phyloP scores from a whole-genome alignment of 768 basidiomycete genomes.

The Suillus luteus region DNA sequence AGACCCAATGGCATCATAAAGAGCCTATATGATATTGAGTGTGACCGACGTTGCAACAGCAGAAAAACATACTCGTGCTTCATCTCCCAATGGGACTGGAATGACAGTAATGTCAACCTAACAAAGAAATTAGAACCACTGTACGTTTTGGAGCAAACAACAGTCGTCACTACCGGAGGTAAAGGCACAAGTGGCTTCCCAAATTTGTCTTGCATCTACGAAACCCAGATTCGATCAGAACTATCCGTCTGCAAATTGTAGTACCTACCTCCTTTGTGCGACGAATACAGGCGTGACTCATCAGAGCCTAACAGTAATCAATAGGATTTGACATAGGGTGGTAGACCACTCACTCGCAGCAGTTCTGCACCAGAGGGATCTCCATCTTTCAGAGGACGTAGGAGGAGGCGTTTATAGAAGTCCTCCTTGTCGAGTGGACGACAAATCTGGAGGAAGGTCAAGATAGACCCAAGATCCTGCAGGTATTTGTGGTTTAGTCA shows the following conservation, averaged over 20 bases:
- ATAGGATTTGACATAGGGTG: neutral
- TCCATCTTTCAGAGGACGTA: slow-evolving; percentile 76
- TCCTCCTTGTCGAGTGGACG: slow-evolving; percentile 81
- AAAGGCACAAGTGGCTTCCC: slow-evolving; percentile 76
- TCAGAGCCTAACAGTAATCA: slow-evolving; percentile 54
- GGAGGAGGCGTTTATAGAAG: slow-evolving; percentile 75
- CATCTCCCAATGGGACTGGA: slow-evolving; percentile 62
- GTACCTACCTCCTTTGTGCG: slow-evolving; percentile 75
- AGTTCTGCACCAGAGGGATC: slow-evolving; percentile 68
- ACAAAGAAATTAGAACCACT: slow-evolving; percentile 13
- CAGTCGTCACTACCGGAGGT: slow-evolving; percentile 53
- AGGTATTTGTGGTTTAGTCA: slow-evolving; percentile 4
- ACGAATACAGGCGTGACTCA: slow-evolving; percentile 78
- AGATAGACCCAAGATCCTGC: slow-evolving; percentile 86
- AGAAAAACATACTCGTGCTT: slow-evolving; percentile 56
- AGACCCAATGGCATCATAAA: slow-evolving; percentile 72
- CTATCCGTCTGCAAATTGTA: neutral
- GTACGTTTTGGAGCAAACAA: neutral
- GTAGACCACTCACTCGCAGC: slow-evolving; percentile 52
- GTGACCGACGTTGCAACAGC: neutral
- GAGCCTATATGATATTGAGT: slow-evolving; percentile 36
- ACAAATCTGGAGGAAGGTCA: slow-evolving; percentile 86
- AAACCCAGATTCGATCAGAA: slow-evolving; percentile 15
- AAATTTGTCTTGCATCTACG: slow-evolving; percentile 78
- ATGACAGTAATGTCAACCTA: slow-evolving; percentile 80